phyloP scores from a whole-genome alignment of 495 filamentous ascomycete genomes.

The Hyaloscypha finlandica region DNA sequence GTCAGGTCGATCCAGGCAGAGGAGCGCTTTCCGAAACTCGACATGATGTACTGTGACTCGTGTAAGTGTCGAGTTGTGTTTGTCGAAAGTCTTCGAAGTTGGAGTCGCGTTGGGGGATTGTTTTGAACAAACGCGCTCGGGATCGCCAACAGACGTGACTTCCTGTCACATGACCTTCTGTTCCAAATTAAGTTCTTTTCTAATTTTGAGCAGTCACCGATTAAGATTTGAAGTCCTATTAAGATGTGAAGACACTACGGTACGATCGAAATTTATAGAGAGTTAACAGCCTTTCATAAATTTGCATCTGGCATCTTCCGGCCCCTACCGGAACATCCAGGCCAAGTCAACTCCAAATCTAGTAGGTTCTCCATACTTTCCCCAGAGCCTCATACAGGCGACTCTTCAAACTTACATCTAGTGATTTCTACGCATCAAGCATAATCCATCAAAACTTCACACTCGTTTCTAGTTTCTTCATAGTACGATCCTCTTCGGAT shows the following conservation, averaged over 20 bases:
- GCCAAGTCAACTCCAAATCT: too few species aligned
- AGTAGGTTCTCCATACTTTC: background rate
- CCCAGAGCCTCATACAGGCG: background rate
- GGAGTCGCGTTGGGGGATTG: background rate
- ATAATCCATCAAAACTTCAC: background rate
- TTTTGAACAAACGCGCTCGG: background rate
- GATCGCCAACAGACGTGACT: background rate
- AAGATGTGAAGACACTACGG: too few species aligned
- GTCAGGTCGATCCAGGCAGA: constrained; percentile 21
- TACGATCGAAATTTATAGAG: too few species aligned
- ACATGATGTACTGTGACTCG: constrained; percentile 15
- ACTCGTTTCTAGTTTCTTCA: background rate
- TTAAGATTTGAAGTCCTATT: background rate
- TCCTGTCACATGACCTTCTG: background rate
- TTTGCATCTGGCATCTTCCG: too few species aligned
- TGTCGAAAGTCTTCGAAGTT: background rate
- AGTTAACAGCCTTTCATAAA: too few species aligned
- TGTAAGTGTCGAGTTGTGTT: background rate
- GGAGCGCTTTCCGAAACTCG: constrained; percentile 22
- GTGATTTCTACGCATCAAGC: background rate
- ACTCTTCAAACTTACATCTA: too few species aligned
- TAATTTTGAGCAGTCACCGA: background rate
- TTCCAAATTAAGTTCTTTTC: background rate
- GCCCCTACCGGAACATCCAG: too few species aligned
- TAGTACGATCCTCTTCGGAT: background rate